A percentile compares a stretch with the other conserved stretches of the same genome.
Evolutionary conservation across 2,329 filamentous ascomycete genomes (phyloP).

Genomic region (Colletotrichum euphorbiae): DNA sequence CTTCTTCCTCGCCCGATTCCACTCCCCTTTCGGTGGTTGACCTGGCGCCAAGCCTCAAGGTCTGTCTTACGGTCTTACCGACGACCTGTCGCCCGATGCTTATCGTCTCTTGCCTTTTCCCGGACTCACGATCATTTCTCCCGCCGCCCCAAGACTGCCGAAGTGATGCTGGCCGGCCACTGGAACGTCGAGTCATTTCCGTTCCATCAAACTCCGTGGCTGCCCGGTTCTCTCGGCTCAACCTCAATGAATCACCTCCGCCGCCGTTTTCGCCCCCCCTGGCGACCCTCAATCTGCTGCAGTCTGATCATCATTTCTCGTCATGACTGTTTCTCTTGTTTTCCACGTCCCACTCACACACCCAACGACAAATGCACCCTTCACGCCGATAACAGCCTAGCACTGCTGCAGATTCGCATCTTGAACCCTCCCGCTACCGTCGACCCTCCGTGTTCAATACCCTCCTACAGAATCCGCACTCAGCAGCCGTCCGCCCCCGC

Average conservation of each 20-base stretch:
- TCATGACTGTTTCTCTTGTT: constrained; percentile 5
- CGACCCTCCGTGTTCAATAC: not conserved
- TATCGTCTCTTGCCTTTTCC: not conserved
- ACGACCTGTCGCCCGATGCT: not conserved
- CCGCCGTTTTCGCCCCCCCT: not conserved
- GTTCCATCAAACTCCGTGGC: constrained; percentile 34
- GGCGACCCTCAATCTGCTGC: constrained; percentile 1
- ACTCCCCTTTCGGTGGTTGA: not conserved
- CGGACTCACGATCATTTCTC: not conserved
- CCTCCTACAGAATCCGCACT: not conserved
- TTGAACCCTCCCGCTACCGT: constrained; percentile 11
- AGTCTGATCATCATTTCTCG: constrained; percentile 1
- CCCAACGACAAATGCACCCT: not conserved
- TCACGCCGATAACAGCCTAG: constrained; percentile 15
- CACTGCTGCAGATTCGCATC: constrained; percentile 8
- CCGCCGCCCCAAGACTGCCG: not conserved
- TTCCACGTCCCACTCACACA: constrained; percentile 25
- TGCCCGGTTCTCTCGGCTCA: constrained; percentile 24
- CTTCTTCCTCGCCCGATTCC: constrained; percentile 6
- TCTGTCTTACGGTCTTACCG: constrained; percentile 13
- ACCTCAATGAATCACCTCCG: not conserved
- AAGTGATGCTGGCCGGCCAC: not conserved
- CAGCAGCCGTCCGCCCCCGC: not conserved
- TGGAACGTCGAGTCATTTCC: constrained; percentile 37
- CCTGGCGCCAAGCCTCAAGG: constrained; percentile 9